Conservation (phyloP, 2,329 filamentous ascomycete genomes). For the Pyrenochaeta sp. region DNA sequence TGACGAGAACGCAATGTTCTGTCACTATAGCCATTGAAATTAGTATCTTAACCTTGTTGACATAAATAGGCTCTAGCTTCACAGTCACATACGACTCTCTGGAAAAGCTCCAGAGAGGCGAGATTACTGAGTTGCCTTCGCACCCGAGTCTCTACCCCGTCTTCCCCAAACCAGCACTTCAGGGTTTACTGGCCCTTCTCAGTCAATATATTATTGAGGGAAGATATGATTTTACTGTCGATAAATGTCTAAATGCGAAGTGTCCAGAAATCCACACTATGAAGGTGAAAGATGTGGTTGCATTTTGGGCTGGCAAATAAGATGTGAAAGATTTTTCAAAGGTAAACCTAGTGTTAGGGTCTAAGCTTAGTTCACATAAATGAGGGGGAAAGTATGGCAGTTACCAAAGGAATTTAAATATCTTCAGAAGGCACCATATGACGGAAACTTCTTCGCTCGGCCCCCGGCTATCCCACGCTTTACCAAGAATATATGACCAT, state of each 20-base stretch:
- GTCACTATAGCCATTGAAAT: too few species aligned
- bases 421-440: too few species aligned
- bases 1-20: too few species aligned
- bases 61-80: slow-evolving; percentile 38
- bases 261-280: slow-evolving; percentile 23
- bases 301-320: slow-evolving; percentile 5
- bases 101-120: slow-evolving; percentile 15
- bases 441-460: too few species aligned
- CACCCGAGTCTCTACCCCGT: slow-evolving; percentile 15
- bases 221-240: slow-evolving; percentile 6
- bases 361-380: too few species aligned
- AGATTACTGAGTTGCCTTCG: slow-evolving; percentile 26
- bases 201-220: slow-evolving; percentile 17
- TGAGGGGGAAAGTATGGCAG: too few species aligned
- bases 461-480: too few species aligned
- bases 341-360: too few species aligned
- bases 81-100: slow-evolving; percentile 19
- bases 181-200: slow-evolving; percentile 16
- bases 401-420: too few species aligned
- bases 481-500: too few species aligned
- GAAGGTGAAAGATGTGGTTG: slow-evolving; percentile 18
- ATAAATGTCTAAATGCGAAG: slow-evolving; percentile 21
- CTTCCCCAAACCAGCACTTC: slow-evolving; percentile 23
- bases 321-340: neutral
- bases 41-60: too few species aligned